Evolutionary conservation across 2,329 filamentous ascomycete species (phyloP).

Genomic region (Pseudonectria buxi): DNA sequence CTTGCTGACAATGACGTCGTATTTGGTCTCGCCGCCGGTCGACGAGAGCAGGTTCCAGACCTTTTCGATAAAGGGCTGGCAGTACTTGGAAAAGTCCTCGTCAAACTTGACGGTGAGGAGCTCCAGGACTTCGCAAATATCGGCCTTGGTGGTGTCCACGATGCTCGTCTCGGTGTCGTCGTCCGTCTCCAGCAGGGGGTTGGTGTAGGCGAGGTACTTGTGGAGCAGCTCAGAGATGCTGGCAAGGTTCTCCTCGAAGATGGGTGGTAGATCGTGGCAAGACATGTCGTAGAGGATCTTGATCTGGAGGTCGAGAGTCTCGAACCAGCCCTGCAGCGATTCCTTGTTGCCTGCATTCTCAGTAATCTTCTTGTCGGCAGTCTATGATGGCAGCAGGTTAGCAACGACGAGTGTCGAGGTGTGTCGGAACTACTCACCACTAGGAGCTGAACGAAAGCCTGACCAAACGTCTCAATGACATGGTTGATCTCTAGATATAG

Average conservation of each 20-base stretch:
- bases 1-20: conserved; percentile 89
- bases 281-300: conserved; percentile 95
- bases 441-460: conserved; percentile 75
- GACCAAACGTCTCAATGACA: conserved; percentile 77
- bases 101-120: conserved; percentile 93
- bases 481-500: conserved; percentile 96
- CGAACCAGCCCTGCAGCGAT: conserved; percentile 69
- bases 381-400: conserved; percentile 31
- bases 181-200: conserved; percentile 71
- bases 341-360: conserved; percentile 70
- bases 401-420: not conserved
- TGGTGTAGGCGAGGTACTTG: conserved; percentile 89
- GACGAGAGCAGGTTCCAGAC: conserved; percentile 88
- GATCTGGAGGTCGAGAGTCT: conserved; percentile 78
- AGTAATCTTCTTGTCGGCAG: conserved; percentile 65
- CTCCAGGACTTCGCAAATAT: conserved; percentile 85
- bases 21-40: conserved; percentile 81
- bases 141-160: conserved; percentile 81
- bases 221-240: conserved; percentile 74
- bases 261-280: conserved; percentile 90
- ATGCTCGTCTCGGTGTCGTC: conserved; percentile 85
- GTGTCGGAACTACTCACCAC: conserved; percentile 42
- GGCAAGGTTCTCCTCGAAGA: conserved; percentile 83
- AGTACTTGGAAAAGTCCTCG: conserved; percentile 78
- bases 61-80: conserved; percentile 78